Evolutionary conservation across 1,139 yeast genomes (phyloP).

Genomic region (Taphrina pruni): DNA sequence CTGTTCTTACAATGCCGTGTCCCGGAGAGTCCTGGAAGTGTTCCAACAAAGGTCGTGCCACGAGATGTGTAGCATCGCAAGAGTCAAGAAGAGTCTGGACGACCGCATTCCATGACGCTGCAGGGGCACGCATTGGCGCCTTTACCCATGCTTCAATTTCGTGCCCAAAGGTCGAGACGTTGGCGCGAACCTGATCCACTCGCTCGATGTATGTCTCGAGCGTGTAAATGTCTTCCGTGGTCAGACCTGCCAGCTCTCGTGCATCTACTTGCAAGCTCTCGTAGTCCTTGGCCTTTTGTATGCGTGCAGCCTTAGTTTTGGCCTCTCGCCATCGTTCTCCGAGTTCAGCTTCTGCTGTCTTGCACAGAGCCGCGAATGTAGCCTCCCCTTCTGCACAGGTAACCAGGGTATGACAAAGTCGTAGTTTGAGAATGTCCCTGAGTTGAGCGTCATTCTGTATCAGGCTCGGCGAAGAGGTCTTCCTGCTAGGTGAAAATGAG

Average conservation of each 20-base stretch:
- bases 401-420: constrained; percentile 6
- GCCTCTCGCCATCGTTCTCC: constrained; percentile 1
- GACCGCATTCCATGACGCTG: neutral
- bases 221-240: constrained; percentile 8
- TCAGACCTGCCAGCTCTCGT: neutral
- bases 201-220: constrained; percentile 16
- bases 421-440: neutral
- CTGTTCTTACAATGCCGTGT: neutral
- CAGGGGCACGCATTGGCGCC: neutral
- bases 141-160: neutral
- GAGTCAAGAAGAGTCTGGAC: neutral
- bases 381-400: constrained; percentile 18
- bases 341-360: neutral
- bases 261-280: constrained; percentile 7
- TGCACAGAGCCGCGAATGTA: neutral
- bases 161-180: neutral
- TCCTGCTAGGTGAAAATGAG: neutral
- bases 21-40: neutral
- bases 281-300: neutral
- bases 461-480: neutral
- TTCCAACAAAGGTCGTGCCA: neutral
- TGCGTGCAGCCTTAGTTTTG: neutral
- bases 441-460: neutral
- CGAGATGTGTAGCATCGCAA: constrained; percentile 8
- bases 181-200: constrained; percentile 3